Evolutionary conservation across 257 asterid species (phyloP).

Genomic region (Leonotis leonurus): DNA sequence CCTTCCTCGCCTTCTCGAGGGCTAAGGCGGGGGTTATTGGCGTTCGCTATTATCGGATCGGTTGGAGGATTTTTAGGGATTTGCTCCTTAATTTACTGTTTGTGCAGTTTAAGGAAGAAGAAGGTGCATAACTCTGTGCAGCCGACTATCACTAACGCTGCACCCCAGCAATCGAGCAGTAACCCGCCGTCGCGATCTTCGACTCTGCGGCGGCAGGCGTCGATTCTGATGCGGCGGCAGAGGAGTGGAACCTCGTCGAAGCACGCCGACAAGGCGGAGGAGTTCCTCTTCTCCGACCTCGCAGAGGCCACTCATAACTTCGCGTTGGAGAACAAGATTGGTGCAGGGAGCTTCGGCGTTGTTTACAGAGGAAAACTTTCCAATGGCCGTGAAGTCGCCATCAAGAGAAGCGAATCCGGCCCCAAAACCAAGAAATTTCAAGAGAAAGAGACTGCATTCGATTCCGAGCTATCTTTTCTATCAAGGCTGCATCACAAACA

Average conservation of each 20-base stretch:
- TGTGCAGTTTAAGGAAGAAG: slow-evolving; percentile 86
- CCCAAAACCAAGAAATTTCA: slow-evolving; percentile 66
- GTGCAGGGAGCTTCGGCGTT: slow-evolving; percentile 87
- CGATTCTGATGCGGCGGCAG: slow-evolving; percentile 77
- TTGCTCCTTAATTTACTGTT: slow-evolving; percentile 51
- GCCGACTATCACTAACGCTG: slow-evolving; percentile 53
- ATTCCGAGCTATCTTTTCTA: slow-evolving; percentile 69
- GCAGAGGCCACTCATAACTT: slow-evolving; percentile 59
- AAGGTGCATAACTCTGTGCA: slow-evolving; percentile 84
- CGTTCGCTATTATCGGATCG: slow-evolving; percentile 73
- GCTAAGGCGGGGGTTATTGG: slow-evolving; percentile 52
- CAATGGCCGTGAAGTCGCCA: slow-evolving; percentile 83
- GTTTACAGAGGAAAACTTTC: slow-evolving; percentile 69
- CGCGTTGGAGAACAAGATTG: slow-evolving; percentile 62
- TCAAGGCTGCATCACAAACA: slow-evolving; percentile 92
- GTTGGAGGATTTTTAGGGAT: slow-evolving; percentile 72
- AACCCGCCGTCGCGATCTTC: slow-evolving; percentile 75
- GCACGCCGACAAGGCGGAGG: slow-evolving; percentile 79
- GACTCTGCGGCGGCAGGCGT: slow-evolving; percentile 75
- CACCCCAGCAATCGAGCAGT: slow-evolving; percentile 36
- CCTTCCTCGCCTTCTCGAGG: slow-evolving; percentile 36
- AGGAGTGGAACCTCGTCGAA: slow-evolving; percentile 87
- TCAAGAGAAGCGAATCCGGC: slow-evolving; percentile 72
- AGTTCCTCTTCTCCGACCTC: slow-evolving; percentile 58
- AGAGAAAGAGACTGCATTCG: slow-evolving; percentile 83